Evolutionary conservation across 2,329 filamentous ascomycete genomes (phyloP).

Genomic region (Trichophyton benhamiae): DNA sequence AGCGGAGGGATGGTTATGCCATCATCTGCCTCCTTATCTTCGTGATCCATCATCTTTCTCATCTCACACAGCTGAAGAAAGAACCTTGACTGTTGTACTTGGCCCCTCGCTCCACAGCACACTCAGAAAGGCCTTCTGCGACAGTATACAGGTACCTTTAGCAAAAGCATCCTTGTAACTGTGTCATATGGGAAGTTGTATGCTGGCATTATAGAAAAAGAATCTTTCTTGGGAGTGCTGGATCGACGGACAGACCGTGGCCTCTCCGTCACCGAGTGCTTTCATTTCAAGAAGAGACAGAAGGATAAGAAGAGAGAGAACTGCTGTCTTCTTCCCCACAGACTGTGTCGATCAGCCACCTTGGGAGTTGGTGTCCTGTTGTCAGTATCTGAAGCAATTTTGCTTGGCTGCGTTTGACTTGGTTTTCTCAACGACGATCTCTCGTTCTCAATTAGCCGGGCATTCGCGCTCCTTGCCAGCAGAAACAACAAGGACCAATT

Average conservation of each 20-base stretch:
- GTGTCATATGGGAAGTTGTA: slow-evolving; percentile 28
- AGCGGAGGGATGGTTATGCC: neutral
- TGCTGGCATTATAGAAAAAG: slow-evolving; percentile 17
- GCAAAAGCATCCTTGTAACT: slow-evolving; percentile 24
- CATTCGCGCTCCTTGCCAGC: neutral
- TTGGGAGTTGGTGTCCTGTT: neutral
- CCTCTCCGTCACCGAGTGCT: neutral
- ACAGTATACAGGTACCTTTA: slow-evolving; percentile 21
- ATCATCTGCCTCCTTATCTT: neutral
- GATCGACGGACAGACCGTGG: neutral
- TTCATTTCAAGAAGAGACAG: neutral
- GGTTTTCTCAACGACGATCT: neutral
- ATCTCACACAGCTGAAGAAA: neutral
- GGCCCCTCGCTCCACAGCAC: slow-evolving; percentile 24
- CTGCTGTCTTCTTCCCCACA: neutral
- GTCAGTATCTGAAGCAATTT: neutral
- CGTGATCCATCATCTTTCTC: neutral
- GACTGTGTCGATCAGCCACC: neutral
- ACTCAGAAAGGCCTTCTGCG: slow-evolving; percentile 24
- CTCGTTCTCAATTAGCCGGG: neutral
- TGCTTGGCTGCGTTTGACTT: neutral
- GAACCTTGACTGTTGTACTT: neutral
- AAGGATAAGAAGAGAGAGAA: neutral
- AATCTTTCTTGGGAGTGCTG: slow-evolving; percentile 8
- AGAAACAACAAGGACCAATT: neutral